Base-by-base conservation (phyloP, 352 stramenopile species). In the Phytophthora chlamydospora region DNA sequence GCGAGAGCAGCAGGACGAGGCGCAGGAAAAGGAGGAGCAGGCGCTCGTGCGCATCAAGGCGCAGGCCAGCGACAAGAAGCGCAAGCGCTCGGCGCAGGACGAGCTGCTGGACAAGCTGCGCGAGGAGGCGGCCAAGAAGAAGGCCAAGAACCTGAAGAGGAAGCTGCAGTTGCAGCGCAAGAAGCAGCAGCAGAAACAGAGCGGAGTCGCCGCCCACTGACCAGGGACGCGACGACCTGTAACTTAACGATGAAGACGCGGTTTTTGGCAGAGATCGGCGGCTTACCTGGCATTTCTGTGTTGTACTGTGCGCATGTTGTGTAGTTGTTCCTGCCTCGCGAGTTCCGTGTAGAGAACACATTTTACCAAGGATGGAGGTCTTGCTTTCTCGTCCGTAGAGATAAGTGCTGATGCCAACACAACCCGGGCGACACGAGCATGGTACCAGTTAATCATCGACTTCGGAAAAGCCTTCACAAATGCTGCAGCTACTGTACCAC, bases 151-250 rank as follows among this genome's bases (percentile, higher is more conserved):
- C 49, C 66, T 80, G 27, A 93, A 93, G 54, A 57, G 68, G n/a
- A 93, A 91, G 52, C 60, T 78, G 58, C 80, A 83, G n/a, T 50
- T 83, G 47, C 80, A 91, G 68, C 78, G 80, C 45, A 93, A 93
- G 68, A 93, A 90, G 59, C 73, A 88, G 46, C 58, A 88, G 40
- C 70, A 78, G 56, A 19, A 58, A 19, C 49, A 75, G 51, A 58
- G 62, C 13, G 34, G 46, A 43, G 34, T 61, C 21, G 9, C 32
- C 6, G 35, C 48, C 9, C 52, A 46, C 16, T 66, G 21, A 70
- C 52, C 12, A 43, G 12, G 54, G 14, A 12, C 13, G 21, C 39
- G 17, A 35, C 33, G 50, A 45, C 21, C 43, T 56, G 41, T 66
- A 70, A 70, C 29, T 61, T 66, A 58, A 64, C 7, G n/a, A 47